Evolutionary conservation across 257 asterid genomes (phyloP), one percentile per base, ranked within the genome.

Genomic region (Ehretia macrophylla): DNA sequence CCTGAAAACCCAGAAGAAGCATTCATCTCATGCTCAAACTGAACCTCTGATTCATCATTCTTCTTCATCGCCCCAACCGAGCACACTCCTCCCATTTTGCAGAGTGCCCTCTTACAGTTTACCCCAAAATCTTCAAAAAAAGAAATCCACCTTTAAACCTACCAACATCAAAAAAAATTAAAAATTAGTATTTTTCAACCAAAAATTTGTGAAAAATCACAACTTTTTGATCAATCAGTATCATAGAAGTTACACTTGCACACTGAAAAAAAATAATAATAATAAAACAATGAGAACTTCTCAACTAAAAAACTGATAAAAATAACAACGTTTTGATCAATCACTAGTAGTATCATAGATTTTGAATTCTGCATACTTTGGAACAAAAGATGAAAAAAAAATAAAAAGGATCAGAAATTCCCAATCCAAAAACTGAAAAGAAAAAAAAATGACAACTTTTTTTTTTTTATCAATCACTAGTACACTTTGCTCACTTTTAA

Each of bases 31-130:
- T 75, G 77, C 75, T 73, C 81, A 54, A 44, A 72, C 51, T 74
- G 83, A 16, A 47, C 40, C 37, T 63, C 73, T 54, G 85, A 51
- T 60, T 68, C 76, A 70, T 74, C 57, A 56, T 55, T 80, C 59
- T 66, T 80, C 82, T 68, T 83, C 14, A 59, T 72, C 44, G 77
- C 82, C 51, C 97, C 97, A 39, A 80, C 80, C 4, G 99, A 76
- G 81, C 99, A 92, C 69, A 85, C 91, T 50, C 84, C 95, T 75
- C 99, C 99, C 99, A 92, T 93, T 73, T 42, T 80, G 60, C 57
- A 32, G 59, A 32, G 13, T 35, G 56, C 72, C 51, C 52, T 62
- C 11, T 10, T 2, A 42, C 16, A 14, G 8, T 42, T 42, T 42
- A 10, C 47, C 56, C 35, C 21, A 46, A 42, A 57, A 42, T 42